phyloP scores from a whole-genome alignment of 495 filamentous ascomycete genomes.

The Penicillium salamii region DNA sequence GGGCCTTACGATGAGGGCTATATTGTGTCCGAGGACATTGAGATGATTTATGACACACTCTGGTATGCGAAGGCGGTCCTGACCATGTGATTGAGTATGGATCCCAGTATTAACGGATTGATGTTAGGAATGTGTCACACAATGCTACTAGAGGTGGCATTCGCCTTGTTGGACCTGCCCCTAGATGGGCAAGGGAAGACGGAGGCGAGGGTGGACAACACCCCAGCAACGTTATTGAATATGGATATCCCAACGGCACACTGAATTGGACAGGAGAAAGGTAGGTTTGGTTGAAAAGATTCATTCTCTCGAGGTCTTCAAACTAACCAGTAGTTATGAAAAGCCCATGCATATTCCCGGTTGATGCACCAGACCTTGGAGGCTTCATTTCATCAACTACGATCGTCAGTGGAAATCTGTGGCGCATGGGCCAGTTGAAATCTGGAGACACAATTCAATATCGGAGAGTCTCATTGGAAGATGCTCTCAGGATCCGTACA shows the following conservation, averaged over 20 bases:
- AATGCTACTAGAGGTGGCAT: constrained; percentile 58
- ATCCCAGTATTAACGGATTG: background rate
- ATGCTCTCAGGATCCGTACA: constrained; percentile 37
- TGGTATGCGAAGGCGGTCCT: constrained; percentile 14
- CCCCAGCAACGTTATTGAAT: constrained; percentile 58
- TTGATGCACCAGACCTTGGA: constrained; percentile 58
- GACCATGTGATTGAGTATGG: background rate
- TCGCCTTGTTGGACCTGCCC: constrained; percentile 53
- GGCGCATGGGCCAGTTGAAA: constrained; percentile 60
- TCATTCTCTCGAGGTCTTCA: too few species aligned
- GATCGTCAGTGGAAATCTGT: constrained; percentile 52
- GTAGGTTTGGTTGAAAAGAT: constrained; percentile 24
- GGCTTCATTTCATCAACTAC: constrained; percentile 56
- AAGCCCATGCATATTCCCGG: constrained; percentile 46
- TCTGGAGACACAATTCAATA: constrained; percentile 55
- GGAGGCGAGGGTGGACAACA: constrained; percentile 61
- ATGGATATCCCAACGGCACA: constrained; percentile 53
- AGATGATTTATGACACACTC: constrained; percentile 53
- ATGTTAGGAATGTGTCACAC: constrained; percentile 50
- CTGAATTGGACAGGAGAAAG: constrained; percentile 60
- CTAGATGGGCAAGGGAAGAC: constrained; percentile 53
- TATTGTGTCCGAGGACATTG: constrained; percentile 46
- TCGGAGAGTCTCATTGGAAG: constrained; percentile 40
- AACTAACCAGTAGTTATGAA: background rate
- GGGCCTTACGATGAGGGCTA: constrained; percentile 58